A percentile compares a stretch with the other conserved stretches of the same genome.
phyloP scores from a whole-genome alignment of 306 rosid species.

The Elaeagnus macrophylla region DNA sequence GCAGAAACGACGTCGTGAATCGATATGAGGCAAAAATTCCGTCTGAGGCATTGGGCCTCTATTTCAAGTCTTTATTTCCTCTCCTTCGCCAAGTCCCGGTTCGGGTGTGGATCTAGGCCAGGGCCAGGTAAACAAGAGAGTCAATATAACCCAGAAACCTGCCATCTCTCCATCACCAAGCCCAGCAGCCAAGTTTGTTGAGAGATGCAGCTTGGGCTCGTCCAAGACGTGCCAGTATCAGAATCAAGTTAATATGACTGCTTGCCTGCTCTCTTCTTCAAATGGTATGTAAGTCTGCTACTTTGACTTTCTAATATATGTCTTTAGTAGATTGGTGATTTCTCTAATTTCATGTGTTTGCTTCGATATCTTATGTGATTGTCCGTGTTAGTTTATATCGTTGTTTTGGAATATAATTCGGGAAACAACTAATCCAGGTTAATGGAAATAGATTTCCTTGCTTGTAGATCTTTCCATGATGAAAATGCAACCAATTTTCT shows the following conservation, averaged over 20 bases:
- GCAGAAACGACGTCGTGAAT: no score
- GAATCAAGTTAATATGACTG: background rate
- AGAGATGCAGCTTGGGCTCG: slow-evolving; percentile 7
- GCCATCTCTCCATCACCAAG: background rate
- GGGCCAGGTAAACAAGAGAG: background rate
- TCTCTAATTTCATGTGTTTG: background rate
- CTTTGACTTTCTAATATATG: background rate
- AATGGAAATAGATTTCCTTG: no score
- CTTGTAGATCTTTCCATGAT: no score
- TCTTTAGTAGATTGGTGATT: background rate
- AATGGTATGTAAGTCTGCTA: slow-evolving; percentile 1
- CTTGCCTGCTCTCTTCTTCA: slow-evolving; percentile 8
- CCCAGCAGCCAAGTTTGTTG: slow-evolving; percentile 1
- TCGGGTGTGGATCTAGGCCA: slow-evolving; percentile 1
- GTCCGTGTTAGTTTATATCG: no score
- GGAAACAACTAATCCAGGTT: no score
- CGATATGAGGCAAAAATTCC: no score
- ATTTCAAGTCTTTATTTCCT: no score
- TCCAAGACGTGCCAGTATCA: background rate
- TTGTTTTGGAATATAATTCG: no score
- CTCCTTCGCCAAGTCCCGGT: slow-evolving; percentile 1
- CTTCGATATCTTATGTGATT: background rate
- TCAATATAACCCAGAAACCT: background rate
- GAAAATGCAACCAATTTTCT: no score
- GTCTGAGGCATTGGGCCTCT: no score